A percentile compares a stretch with the other conserved stretches of the same genome.
phyloP scores from a whole-genome alignment of 2,329 filamentous ascomycete genomes.

The Pseudopithomyces maydicus region DNA sequence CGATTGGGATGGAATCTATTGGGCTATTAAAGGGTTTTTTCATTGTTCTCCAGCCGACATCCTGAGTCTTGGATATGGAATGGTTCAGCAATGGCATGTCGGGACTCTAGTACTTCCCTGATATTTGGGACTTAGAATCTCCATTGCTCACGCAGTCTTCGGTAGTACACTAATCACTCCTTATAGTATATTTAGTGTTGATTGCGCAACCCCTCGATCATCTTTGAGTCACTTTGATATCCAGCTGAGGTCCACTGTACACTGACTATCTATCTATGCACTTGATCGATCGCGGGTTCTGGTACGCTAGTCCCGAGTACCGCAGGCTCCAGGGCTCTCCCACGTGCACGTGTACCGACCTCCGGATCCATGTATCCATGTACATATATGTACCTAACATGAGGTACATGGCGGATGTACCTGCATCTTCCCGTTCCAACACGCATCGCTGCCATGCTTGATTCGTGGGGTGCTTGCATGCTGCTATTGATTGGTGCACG shows the following conservation, averaged over 20 bases:
- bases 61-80: not conserved
- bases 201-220: no score
- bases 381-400: not conserved
- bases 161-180: slow-evolving; percentile 14
- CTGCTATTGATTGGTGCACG: slow-evolving; percentile 4
- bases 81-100: not conserved
- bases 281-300: not conserved
- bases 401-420: slow-evolving; percentile 4
- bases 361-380: no score
- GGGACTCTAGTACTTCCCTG: slow-evolving; percentile 12
- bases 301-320: not conserved
- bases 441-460: not conserved
- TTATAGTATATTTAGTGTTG: slow-evolving; percentile 5
- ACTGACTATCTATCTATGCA: no score
- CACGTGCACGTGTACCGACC: no score
- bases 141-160: slow-evolving; percentile 25
- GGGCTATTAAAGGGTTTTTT: not conserved
- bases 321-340: no score
- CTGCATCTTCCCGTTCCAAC: slow-evolving; percentile 1
- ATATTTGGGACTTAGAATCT: slow-evolving; percentile 26
- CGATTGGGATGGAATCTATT: no score
- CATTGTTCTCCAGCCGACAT: not conserved
- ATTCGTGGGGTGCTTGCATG: not conserved
- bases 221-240: no score
- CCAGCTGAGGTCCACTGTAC: no score